phyloP scores from a whole-genome alignment of 495 filamentous ascomycete species.

The Penicillium mononematosum region DNA sequence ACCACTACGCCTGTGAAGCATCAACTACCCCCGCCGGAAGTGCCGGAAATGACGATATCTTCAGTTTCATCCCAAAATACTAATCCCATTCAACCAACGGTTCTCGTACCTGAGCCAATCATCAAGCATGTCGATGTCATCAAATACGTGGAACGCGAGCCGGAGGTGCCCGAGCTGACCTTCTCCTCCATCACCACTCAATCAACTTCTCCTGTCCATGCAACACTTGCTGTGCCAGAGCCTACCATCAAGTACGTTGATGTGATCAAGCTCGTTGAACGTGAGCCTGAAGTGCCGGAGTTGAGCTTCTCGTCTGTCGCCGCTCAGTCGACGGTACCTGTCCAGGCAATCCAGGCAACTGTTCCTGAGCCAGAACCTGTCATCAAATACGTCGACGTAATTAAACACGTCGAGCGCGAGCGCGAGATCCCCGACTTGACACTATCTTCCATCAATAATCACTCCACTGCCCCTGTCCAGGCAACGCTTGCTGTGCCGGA shows the following conservation, averaged over 20 bases:
- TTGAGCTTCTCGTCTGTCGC: slow-evolving; percentile 11
- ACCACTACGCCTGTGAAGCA: slow-evolving; percentile 35
- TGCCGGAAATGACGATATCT: slow-evolving; percentile 23
- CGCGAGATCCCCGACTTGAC: slow-evolving; percentile 13
- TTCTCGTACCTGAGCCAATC: slow-evolving; percentile 8
- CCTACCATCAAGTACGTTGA: slow-evolving; percentile 14
- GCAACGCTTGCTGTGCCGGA: slow-evolving; percentile 15
- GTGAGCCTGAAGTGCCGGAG: slow-evolving; percentile 4
- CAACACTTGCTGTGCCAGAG: slow-evolving; percentile 22
- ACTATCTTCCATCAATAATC: slow-evolving; percentile 15
- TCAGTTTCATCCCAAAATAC: slow-evolving; percentile 14
- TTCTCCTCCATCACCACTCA: slow-evolving; percentile 35
- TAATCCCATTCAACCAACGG: slow-evolving; percentile 2
- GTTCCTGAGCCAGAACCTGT: slow-evolving; percentile 17
- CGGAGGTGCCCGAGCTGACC: slow-evolving; percentile 24
- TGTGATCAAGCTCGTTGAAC: slow-evolving; percentile 10
- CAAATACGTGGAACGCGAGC: slow-evolving; percentile 14
- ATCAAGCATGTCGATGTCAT: slow-evolving; percentile 13
- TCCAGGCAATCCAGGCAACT: slow-evolving; percentile 9
- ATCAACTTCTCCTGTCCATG: slow-evolving; percentile 31
- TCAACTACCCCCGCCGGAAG: slow-evolving; percentile 20
- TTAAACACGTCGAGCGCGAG: slow-evolving; percentile 11
- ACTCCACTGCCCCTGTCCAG: slow-evolving; percentile 15
- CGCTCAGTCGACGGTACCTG: slow-evolving; percentile 3
- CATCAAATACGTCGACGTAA: slow-evolving; percentile 3